Evolutionary conservation across 805 yeast species (phyloP).

Genomic region (Isabelozyma rhagii): DNA sequence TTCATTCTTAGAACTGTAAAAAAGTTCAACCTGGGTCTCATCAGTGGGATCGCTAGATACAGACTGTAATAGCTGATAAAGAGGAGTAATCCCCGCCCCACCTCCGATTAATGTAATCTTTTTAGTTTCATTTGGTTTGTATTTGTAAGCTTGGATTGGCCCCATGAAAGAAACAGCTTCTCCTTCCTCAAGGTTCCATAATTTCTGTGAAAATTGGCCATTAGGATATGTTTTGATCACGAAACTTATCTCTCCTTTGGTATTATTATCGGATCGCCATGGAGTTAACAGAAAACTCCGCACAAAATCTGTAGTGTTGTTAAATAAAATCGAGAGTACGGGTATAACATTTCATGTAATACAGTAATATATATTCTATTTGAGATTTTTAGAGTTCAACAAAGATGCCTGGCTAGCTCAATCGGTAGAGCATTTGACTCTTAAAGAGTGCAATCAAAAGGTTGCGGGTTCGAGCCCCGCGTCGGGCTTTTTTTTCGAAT

Average conservation of each 20-base stretch:
- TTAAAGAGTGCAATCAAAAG: conserved; percentile 7
- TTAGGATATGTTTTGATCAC: not conserved
- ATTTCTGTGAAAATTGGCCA: not conserved
- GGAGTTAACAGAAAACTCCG: no score
- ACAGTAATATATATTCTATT: no score
- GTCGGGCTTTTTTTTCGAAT: conserved; percentile 5
- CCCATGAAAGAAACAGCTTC: not conserved
- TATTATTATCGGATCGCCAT: not conserved
- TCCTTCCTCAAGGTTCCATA: not conserved
- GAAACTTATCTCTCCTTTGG: not conserved
- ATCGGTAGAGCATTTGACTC: conserved; percentile 12
- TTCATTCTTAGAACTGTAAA: not conserved
- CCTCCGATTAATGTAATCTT: not conserved
- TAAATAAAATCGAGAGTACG: no score
- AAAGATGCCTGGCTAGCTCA: conserved; percentile 8
- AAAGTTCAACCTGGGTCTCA: not conserved
- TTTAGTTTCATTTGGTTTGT: not conserved
- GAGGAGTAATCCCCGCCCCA: not conserved
- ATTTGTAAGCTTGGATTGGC: not conserved
- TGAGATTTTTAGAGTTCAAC: no score
- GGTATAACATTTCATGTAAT: no score
- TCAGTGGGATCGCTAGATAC: not conserved
- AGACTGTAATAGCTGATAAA: not conserved
- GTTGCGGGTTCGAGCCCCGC: conserved; percentile 13
- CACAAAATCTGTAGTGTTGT: no score